These are phyloP conservation scores for Megacollybia marginata DNA, from an alignment of 768 basidiomycete genomes.

Conservation along the genomic window DNA sequence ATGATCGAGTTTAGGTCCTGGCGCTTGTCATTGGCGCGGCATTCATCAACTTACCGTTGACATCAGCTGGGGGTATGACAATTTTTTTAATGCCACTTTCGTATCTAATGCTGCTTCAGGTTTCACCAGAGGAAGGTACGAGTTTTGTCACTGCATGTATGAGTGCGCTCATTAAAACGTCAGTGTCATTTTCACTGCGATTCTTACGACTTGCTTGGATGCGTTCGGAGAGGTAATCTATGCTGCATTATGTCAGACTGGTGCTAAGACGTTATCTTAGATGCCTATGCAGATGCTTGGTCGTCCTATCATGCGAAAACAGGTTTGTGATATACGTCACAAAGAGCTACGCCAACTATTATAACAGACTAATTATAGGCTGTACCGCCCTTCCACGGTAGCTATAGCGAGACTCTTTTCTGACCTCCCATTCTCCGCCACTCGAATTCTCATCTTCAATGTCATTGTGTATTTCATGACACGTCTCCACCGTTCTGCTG, in stretches of 20 bases:
- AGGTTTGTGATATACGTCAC: constrained; percentile 22
- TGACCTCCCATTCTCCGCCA: constrained; percentile 63
- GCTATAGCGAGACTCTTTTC: constrained; percentile 61
- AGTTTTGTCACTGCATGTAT: background rate
- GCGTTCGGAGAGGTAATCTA: constrained; percentile 59
- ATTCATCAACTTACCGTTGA: constrained; percentile 65
- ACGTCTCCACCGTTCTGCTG: constrained; percentile 34
- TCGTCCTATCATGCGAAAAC: constrained; percentile 67
- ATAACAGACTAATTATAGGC: constrained; percentile 44
- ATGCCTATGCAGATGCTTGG: constrained; percentile 77
- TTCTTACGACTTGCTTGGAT: constrained; percentile 63
- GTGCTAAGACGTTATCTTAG: constrained; percentile 41
- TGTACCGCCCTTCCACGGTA: constrained; percentile 61
- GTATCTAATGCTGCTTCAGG: too few relatives aligned
- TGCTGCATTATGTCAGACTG: constrained; percentile 1
- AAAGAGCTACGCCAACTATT: background rate
- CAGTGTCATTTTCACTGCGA: constrained; percentile 62
- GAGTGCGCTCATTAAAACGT: background rate
- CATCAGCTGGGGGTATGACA: constrained; percentile 55
- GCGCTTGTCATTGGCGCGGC: constrained; percentile 68
- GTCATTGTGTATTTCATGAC: constrained; percentile 67
- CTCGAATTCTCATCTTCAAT: constrained; percentile 52
- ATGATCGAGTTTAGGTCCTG: constrained; percentile 27
- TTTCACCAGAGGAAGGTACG: constrained; percentile 74
- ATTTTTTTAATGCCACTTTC: too few relatives aligned